Evolutionary conservation across 1,139 yeast species (phyloP).

Genomic region (Pichia kudriavzevii): DNA sequence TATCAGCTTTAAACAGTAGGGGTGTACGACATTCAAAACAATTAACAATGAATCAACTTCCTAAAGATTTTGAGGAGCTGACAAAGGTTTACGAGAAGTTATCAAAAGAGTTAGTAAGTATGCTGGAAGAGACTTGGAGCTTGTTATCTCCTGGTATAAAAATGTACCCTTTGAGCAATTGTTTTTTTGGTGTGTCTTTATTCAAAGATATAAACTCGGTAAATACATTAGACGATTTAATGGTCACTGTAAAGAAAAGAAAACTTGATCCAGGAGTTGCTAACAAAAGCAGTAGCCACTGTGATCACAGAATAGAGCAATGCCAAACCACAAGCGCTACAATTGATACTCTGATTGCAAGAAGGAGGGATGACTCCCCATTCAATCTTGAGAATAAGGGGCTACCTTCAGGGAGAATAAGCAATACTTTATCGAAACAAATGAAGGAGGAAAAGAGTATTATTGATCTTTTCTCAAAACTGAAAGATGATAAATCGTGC

Average conservation of each 20-base stretch:
- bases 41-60: slow-evolving; percentile 33
- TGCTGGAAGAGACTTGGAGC: slow-evolving; percentile 30
- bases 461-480: not conserved
- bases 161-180: slow-evolving; percentile 43
- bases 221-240: slow-evolving; percentile 45
- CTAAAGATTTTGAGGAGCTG: slow-evolving; percentile 35
- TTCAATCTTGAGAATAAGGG: too few relatives aligned
- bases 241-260: slow-evolving; percentile 21
- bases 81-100: slow-evolving; percentile 33
- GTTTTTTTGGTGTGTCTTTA: slow-evolving; percentile 46
- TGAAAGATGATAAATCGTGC: not conserved
- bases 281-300: slow-evolving; percentile 6
- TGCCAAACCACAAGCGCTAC: too few relatives aligned
- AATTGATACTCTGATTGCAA: too few relatives aligned
- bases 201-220: slow-evolving; percentile 39
- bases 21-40: slow-evolving; percentile 36
- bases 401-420: too few relatives aligned
- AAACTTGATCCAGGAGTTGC: slow-evolving; percentile 10
- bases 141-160: slow-evolving; percentile 20
- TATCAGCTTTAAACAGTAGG: slow-evolving; percentile 29
- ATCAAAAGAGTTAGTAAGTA: slow-evolving; percentile 33
- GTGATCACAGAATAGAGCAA: too few relatives aligned
- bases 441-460: not conserved
- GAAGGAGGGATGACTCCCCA: too few relatives aligned
- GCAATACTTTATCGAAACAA: not conserved